Evolutionary conservation across 768 basidiomycete species (phyloP).

Genomic region (Pisolithus sp.): DNA sequence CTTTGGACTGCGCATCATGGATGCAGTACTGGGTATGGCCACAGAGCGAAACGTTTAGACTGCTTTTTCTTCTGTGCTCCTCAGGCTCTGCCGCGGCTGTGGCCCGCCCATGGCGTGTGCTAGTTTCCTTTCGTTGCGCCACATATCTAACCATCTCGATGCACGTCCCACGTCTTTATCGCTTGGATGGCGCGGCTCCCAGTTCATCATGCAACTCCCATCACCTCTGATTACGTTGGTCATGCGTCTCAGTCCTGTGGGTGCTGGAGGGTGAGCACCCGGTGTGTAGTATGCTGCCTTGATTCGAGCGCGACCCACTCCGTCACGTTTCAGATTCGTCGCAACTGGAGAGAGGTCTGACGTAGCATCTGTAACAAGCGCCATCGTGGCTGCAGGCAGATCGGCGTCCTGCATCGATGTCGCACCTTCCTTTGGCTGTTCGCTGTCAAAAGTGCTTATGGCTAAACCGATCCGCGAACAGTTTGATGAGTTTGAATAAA

Average conservation of each 20-base stretch:
- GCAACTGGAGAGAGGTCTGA: slow-evolving; percentile 35
- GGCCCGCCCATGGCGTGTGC: slow-evolving; percentile 20
- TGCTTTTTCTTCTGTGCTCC: slow-evolving; percentile 26
- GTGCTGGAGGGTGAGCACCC: slow-evolving; percentile 48
- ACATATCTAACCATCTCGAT: slow-evolving; percentile 6
- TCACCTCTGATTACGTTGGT: slow-evolving; percentile 26
- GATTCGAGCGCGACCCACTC: slow-evolving; percentile 53
- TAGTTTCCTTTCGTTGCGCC: slow-evolving; percentile 17
- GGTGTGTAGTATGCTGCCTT: slow-evolving; percentile 64
- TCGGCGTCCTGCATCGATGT: slow-evolving; percentile 11
- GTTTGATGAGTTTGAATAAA: slow-evolving; percentile 41
- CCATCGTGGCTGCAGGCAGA: slow-evolving; percentile 10
- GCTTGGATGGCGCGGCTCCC: background rate
- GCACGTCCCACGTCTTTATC: too few species aligned
- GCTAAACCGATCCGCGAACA: slow-evolving; percentile 28
- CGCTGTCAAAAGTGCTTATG: slow-evolving; percentile 33
- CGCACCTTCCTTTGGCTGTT: slow-evolving; percentile 35
- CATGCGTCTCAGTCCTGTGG: slow-evolving; percentile 34
- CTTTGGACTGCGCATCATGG: slow-evolving; percentile 32
- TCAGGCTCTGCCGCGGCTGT: slow-evolving; percentile 13
- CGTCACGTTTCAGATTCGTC: slow-evolving; percentile 25
- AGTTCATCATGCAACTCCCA: background rate
- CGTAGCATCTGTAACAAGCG: background rate
- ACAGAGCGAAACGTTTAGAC: slow-evolving; percentile 63
- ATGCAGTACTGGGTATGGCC: slow-evolving; percentile 13